Percentiles rank a stretch among this genome's conserved stretches.
phyloP scores from a whole-genome alignment of 2,329 filamentous ascomycete genomes.

The Exserohilum rostratum region DNA sequence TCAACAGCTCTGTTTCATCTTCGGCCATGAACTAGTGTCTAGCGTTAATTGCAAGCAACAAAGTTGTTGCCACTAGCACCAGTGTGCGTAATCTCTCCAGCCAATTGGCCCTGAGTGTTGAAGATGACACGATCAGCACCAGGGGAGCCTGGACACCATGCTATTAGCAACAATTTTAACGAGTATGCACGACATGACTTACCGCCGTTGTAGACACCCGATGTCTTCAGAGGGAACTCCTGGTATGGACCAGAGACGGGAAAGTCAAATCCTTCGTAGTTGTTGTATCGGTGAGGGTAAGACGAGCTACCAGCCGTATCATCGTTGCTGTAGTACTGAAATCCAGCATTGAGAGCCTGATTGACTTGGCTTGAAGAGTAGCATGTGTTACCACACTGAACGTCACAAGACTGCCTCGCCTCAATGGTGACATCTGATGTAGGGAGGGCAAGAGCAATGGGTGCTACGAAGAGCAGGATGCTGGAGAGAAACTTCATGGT shows the following conservation, averaged over 20 bases:
- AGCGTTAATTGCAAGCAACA: no score
- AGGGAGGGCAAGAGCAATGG: conserved; percentile 29
- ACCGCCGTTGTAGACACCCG: conserved; percentile 63
- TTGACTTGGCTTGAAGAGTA: conserved; percentile 60
- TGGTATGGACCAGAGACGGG: conserved; percentile 63
- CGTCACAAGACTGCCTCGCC: conserved; percentile 52
- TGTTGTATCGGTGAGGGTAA: conserved; percentile 67
- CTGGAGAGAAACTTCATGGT: conserved; percentile 28
- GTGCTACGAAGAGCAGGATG: conserved; percentile 25
- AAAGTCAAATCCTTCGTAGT: conserved; percentile 69
- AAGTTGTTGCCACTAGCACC: conserved; percentile 72
- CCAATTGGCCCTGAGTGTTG: conserved; percentile 61
- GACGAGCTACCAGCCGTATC: conserved; percentile 47
- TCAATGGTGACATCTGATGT: conserved; percentile 23
- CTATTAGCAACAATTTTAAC: neutral
- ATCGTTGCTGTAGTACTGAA: conserved; percentile 55
- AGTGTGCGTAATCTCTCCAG: conserved; percentile 72
- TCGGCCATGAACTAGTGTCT: no score
- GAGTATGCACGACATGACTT: conserved; percentile 24
- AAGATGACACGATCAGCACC: conserved; percentile 72
- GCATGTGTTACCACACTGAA: conserved; percentile 60
- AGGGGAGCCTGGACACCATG: conserved; percentile 57
- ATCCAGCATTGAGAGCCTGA: conserved; percentile 59
- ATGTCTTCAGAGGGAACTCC: conserved; percentile 65
- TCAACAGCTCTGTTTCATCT: no score